Evolutionary conservation across 805 yeast genomes (phyloP), one percentile per base, ranked within the genome.

Genomic region (Starmerella potacharoeniae): DNA sequence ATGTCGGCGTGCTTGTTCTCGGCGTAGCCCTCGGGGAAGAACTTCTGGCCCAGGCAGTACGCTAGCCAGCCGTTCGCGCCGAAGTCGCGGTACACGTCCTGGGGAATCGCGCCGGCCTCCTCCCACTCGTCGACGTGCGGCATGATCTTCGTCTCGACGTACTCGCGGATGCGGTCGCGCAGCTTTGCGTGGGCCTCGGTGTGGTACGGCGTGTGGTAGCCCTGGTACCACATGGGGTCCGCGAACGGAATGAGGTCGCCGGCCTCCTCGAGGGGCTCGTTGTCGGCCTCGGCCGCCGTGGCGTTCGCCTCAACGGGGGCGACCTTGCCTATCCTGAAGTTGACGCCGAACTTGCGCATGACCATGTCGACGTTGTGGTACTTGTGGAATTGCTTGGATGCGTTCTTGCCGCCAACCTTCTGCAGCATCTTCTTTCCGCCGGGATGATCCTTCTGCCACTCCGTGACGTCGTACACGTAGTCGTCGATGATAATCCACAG

Each of bases 401-500:
- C 85, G 66, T 84, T 89, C 57, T 70, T 73, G 4, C 93, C 95
- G 17, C 93, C 96, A 63, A 86, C 86, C 58, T 83, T 83, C 57
- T 81, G 69, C 45, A 91, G 77, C 54, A 91, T 86, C 65, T 83
- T 81, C 52, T 80, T 77, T 5, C 86, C 86, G 60, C 85, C 85
- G 3, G 97, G 97, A 69, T 91, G 97, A 49, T 77, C 80, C 16
- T 79, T 75, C 53, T 84, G 74, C 69, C 90, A 89, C 36, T 74
- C 72, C 6, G 91, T 77, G 34, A 85, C 76, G 68, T 87, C 83
- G 68, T 82, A 87, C 6, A 91, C 95, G 62, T 83, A 82, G 55
- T 84, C 87, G 63, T 87, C 82, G 57, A 87, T 76, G 54, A 87
- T 77, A 75, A 91, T 80, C 95, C 96, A 91, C 44, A 87, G 71